Base-by-base conservation (phyloP, 2,329 filamentous ascomycete genomes). In the Colletotrichum somersetense region DNA sequence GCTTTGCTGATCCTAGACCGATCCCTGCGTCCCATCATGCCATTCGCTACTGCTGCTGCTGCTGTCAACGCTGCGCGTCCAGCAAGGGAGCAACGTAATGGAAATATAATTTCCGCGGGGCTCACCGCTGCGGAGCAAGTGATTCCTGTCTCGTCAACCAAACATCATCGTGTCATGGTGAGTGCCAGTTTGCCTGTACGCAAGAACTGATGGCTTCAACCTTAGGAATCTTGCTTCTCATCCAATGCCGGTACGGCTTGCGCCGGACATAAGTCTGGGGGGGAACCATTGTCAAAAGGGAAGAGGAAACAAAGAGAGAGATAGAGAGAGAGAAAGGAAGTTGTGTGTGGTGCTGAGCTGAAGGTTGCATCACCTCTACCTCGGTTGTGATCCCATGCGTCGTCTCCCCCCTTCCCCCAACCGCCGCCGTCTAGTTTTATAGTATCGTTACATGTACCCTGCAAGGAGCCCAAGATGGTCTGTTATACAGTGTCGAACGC, bases 401-500 rank as follows among this genome's bases (percentile, higher is more conserved):
- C 52, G 18, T 10, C 48, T n/a, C 7, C 23, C 59, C 46, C 66
- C 30, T 30, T n/a, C 10, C 42, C 59, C 46, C 66, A 18, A 48
- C 20, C 16, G 48, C 35, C 66, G 33, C 70, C 70, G 70, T 72
- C 70, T 70, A 73, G 48, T n/a, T 71, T 67, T 66, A 67, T 72
- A 67, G 65, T 72, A 73, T 73, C 71, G 71, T 73, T 71, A 73
- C 71, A 73, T 66, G 71, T 71, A 71, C 67, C 66, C 71, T 64
- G 50, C 30, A 46, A 53, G 48, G 67, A 73, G 71, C 62, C 62
- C 62, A 61, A 61, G 48, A 67, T 59, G 12, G 62, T 62, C 50
- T 74, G 65, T 72, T 73, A 38, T 74, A 73, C 70, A 74, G 61
- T 65, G 69, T 66, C 42, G 62, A 71, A 66, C 40, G 67, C 67